Base-by-base conservation (phyloP, 345 rosid genomes). In the Punica granatum region DNA sequence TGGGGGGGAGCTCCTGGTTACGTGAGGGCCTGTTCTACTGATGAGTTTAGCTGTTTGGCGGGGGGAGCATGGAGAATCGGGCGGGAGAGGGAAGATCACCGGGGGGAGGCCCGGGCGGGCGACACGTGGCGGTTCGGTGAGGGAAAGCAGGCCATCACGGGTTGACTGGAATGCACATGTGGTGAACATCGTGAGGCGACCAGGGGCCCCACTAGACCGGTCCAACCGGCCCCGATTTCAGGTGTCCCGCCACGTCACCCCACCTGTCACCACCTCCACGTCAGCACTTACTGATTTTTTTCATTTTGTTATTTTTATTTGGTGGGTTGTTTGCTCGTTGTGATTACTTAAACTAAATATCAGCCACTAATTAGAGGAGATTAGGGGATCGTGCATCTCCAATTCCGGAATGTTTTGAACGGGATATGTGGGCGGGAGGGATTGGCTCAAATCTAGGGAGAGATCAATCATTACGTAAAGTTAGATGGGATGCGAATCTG, bases 61-160 rank as follows among this genome's bases (percentile, higher is more conserved):
- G 58, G 6, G 36, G n/a, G n/a, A n/a, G n/a, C n/a, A n/a, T n/a
- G 28, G 48, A 43, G 19, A 32, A 21, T 25, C 14, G 16, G 26
- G 3, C 15, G 60, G 23, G 60, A 28, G 33, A 54, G 60, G 60
- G 58, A 51, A 51, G 58, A 51, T 51, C 58, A 23, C 30, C 8
- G 58, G n/a, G 58, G 33, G 25, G n/a, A n/a, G 66, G 16, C 26
- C 59, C 28, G 25, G 23, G 7, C 9, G 21, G 4, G 16, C 19
- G 60, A 62, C 74, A 70, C 69, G 74, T 70, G 74, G 64, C 51
- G 28, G 44, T 1, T 35, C 28, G 42, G 30, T 49, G 63, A 53
- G 68, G 53, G 67, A 37, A 64, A 64, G 51, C 33, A 3, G 43
- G 68, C 0, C 31, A 12, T 18, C 48, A 26, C 63, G 63, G 12